phyloP scores from a whole-genome alignment of 2,329 filamentous ascomycete species.

The Hortaea werneckii region DNA sequence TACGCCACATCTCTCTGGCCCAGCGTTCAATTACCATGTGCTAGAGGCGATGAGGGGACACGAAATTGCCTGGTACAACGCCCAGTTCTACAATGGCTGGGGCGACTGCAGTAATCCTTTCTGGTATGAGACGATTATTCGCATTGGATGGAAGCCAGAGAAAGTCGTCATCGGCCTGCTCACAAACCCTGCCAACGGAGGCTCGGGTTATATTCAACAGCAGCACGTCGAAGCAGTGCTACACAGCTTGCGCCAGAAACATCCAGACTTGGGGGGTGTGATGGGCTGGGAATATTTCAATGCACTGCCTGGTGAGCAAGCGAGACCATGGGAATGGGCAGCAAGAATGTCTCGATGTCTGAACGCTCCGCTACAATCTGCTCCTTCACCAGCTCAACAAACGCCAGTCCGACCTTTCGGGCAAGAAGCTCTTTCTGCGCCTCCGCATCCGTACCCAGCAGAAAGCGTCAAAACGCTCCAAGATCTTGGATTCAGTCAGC shows the following conservation, averaged over 20 bases:
- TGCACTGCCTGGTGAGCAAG: conserved; percentile 53
- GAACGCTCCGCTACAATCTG: conserved; percentile 21
- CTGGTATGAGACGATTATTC: conserved; percentile 45
- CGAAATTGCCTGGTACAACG: conserved; percentile 76
- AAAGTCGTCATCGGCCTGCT: conserved; percentile 73
- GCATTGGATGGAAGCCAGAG: conserved; percentile 58
- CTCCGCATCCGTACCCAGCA: conserved; percentile 31
- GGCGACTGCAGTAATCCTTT: conserved; percentile 49
- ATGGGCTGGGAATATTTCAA: conserved; percentile 98
- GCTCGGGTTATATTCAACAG: conserved; percentile 48
- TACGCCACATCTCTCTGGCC: conserved; percentile 57
- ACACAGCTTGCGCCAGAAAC: conserved; percentile 46
- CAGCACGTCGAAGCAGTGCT: conserved; percentile 49
- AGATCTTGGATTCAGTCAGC: conserved; percentile 36
- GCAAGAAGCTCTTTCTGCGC: conserved; percentile 19
- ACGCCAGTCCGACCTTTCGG: conserved; percentile 25
- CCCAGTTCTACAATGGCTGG: conserved; percentile 91
- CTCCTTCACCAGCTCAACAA: conserved; percentile 18
- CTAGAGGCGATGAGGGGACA: conserved; percentile 58
- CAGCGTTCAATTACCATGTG: conserved; percentile 59
- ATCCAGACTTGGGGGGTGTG: conserved; percentile 66
- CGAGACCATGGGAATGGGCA: conserved; percentile 69
- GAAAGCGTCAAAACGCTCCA: conserved; percentile 33
- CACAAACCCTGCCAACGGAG: conserved; percentile 66
- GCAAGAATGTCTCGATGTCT: conserved; percentile 48